Percentiles rank a stretch among this genome's conserved stretches.
These are phyloP conservation scores for Macroventuria anomochaeta DNA, from an alignment of 2,329 filamentous ascomycete genomes.

Conservation along the genomic window DNA sequence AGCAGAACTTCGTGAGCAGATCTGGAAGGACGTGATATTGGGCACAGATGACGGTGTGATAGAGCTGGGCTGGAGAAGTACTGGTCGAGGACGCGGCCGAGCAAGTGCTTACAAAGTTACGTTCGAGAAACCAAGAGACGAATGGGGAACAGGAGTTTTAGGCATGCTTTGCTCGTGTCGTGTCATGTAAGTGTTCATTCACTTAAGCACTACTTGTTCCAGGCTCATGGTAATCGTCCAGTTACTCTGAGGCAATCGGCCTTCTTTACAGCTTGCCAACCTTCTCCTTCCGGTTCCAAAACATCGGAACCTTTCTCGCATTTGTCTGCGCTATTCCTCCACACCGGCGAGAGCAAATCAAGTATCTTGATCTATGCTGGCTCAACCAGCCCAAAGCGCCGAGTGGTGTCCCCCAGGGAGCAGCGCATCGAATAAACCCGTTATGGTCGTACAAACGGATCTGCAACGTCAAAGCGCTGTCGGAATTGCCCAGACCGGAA, in stretches of 20 bases:
- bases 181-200: not conserved
- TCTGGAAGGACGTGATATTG: constrained; percentile 1
- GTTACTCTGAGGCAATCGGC: constrained; percentile 1
- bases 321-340: not conserved
- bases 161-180: constrained; percentile 2
- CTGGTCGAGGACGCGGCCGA: not conserved
- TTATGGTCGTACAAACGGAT: constrained; percentile 8
- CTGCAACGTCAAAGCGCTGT: not conserved
- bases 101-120: not conserved
- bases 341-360: not conserved
- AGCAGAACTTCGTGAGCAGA: constrained; percentile 1
- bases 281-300: not conserved
- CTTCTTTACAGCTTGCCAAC: constrained; percentile 4
- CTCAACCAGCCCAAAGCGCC: not conserved
- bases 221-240: not conserved
- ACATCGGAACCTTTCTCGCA: not conserved
- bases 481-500: not conserved
- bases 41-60: not conserved
- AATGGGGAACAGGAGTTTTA: not conserved
- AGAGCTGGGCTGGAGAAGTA: not conserved
- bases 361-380: not conserved
- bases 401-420: too few relatives aligned
- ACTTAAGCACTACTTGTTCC: too few relatives aligned
- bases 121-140: not conserved
- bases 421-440: not conserved